Base-by-base conservation (phyloP, 1,139 yeast species). In the Sporopachydermia cereana region DNA sequence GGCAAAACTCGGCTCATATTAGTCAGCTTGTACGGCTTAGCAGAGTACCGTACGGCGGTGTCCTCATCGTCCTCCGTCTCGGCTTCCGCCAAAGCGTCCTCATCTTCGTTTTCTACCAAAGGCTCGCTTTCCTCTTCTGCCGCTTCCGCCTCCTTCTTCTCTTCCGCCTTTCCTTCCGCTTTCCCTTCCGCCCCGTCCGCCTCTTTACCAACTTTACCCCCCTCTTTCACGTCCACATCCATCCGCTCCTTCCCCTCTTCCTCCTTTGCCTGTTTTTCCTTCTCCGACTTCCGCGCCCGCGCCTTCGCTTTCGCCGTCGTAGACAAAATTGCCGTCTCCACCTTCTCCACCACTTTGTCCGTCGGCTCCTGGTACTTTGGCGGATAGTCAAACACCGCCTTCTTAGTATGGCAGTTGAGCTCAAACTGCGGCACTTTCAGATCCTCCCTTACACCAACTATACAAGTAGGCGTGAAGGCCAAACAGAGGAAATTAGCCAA, bases 251-350 rank as follows among this genome's bases (percentile, higher is more conserved):
- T n/a, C 18, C 55, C 57, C 20, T 57, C 58, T 25, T 55, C 57
- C 18, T 60, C 66, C 48, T 67, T 74, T 45, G 66, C 68, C 36
- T 62, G 62, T 56, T 70, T 75, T 57, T 78, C 82, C 53, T 72
- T 72, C 58, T 75, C 77, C 30, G 76, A 72, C 68, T 81, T 83
- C 63, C 82, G 84, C 22, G 95, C 95, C 62, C 96, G 79, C 41
- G 91, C 93, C 64, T 84, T 84, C 20, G 96, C 96, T 60, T 81
- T 81, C 29, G 80, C 88, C 1, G 98, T 91, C 0, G 97, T 91
- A 1, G 96, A 86, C 51, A 91, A 72, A 22, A 91, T 95, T 2
- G 97, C 98, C 36, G 96, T 85, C 3, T 89, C 84, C 44, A 89
- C 76, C 66, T 85, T 89, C 59, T 85, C 96, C 3, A 93, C 86